Conservation (phyloP, 306 rosid species). For the Trichosanthes cucumerina region DNA sequence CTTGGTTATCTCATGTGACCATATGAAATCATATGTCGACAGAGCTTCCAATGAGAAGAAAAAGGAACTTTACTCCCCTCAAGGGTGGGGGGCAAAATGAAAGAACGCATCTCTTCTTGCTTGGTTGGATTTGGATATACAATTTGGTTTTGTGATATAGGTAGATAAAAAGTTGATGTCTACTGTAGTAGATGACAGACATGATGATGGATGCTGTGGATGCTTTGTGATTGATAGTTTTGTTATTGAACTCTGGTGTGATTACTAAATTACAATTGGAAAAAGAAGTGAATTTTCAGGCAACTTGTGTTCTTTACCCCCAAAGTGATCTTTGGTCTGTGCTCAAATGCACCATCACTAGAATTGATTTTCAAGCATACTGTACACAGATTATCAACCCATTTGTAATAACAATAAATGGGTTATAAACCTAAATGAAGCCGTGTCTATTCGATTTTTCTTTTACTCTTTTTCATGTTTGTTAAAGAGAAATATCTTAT, state of each 20-base stretch:
- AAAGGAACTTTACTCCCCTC: background rate
- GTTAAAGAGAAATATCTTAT: background rate
- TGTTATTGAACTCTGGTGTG: background rate
- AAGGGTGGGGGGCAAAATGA: background rate
- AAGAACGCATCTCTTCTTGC: background rate
- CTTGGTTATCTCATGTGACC: constrained; percentile 2
- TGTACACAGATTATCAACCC: background rate
- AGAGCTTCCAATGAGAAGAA: background rate
- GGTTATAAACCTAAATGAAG: background rate
- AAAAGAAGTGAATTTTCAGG: constrained; percentile 2
- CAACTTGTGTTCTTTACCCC: background rate
- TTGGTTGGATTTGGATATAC: constrained; percentile 4
- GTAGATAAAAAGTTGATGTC: background rate
- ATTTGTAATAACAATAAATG: background rate
- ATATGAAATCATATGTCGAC: background rate
- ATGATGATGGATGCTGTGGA: constrained; percentile 1
- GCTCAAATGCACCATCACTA: background rate
- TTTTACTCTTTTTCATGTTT: background rate
- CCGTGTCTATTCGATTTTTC: background rate
- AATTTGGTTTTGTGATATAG: constrained; percentile 11
- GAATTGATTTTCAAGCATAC: background rate
- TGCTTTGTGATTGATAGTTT: background rate
- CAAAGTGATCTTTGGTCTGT: background rate
- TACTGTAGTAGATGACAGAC: background rate
- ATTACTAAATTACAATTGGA: background rate